Base-by-base conservation (phyloP, 2,329 filamentous ascomycete genomes). In the Fusarium avenaceum region DNA sequence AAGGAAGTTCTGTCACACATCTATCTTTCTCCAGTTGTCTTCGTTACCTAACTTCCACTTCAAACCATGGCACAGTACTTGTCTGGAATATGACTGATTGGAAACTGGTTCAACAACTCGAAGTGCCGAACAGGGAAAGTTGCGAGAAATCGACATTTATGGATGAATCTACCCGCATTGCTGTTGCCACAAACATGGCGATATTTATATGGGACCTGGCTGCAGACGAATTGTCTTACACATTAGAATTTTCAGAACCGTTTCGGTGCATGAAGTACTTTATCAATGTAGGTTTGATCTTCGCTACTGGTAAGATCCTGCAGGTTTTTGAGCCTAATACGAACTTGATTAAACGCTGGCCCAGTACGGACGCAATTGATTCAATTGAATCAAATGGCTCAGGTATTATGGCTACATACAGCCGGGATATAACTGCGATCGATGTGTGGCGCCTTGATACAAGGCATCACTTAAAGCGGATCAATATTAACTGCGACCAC, bases 191-290 rank as follows among this genome's bases (percentile, higher is more conserved):
- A 7, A 8, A 20, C 3, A 22, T 8, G 11, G 11, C 13, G 28
- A 33, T 42, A 14, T 5, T 4, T 6, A 42, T 42, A 22, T 42
- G 39, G 39, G 19, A 42, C 7, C 9, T 24, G 6, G 14, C 19
- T 13, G 8, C 19, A 4, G 10, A 7, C 39, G 6, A 42, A 15
- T 0, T 15, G 3, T 11, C 6, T 15, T 7, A 24, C 20, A 14
- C 13, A 4, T 7, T 42, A 6, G 7, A 3, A 15, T 9, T 42
- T 2, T 1, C 3, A 24, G 6, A 11, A 6, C 6, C 0, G 13
- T 14, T 42, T 14, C 19, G 5, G 7, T 13, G 19, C 6, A 42
- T 42, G 39, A 15, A 7, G 1, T 42, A 19, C 3, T 19, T 15
- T 10, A 15, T 15, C 5, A 15, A 4, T 3, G 4, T 2, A 15